Evolutionary conservation across 1,284 basidiomycete species (phyloP).

Genomic region (Salmacisia buchloeana): DNA sequence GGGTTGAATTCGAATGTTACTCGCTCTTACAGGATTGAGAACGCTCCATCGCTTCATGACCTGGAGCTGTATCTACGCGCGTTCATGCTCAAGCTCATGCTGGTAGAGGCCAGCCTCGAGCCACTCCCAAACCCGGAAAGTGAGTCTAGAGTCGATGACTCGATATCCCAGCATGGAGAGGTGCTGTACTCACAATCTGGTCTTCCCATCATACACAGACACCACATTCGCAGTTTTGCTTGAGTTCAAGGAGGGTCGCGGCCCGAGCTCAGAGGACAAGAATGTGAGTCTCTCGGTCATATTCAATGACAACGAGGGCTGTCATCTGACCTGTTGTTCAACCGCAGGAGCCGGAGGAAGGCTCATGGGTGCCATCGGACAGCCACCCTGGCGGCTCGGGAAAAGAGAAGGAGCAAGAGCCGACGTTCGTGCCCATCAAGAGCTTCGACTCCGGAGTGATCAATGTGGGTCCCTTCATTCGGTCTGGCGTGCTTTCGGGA

Average conservation of each 20-base stretch:
- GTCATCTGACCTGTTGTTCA: too few species aligned
- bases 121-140: not conserved
- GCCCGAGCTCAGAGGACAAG: not conserved
- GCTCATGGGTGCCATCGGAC: not conserved
- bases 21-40: not conserved
- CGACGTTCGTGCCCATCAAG: not conserved
- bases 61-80: conserved; percentile 4
- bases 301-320: not conserved
- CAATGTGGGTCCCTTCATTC: not conserved
- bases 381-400: not conserved
- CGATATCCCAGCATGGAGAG: not conserved
- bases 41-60: not conserved
- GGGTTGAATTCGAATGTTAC: too few species aligned
- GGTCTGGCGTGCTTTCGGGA: not conserved
- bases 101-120: not conserved
- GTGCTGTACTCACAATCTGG: not conserved
- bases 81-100: conserved; percentile 8
- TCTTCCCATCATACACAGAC: not conserved
- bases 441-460: conserved; percentile 5
- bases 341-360: conserved; percentile 3
- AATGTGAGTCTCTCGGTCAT: not conserved
- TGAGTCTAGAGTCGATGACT: not conserved
- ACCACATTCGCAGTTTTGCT: not conserved
- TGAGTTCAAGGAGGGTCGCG: not conserved
- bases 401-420: not conserved